These are phyloP conservation scores for Scedosporium dehoogii DNA, from an alignment of 2,329 filamentous ascomycete genomes.

Conservation along the genomic window DNA sequence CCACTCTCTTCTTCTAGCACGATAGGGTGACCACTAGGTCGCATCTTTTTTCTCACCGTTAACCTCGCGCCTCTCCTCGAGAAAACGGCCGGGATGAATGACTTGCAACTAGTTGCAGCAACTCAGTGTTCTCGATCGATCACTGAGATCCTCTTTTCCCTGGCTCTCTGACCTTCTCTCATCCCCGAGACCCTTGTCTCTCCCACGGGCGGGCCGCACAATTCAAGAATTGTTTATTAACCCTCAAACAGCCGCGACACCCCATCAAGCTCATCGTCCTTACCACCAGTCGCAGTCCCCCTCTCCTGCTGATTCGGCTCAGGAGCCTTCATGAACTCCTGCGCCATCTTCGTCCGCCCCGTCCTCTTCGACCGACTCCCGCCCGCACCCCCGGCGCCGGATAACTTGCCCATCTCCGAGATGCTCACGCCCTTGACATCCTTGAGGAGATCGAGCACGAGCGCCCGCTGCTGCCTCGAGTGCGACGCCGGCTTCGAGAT, in stretches of 20 bases:
- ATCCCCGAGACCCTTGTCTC: background rate
- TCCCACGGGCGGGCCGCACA: too few species aligned
- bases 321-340: constrained; percentile 53
- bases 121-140: too few species aligned
- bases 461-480: constrained; percentile 66
- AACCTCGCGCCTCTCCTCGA: too few species aligned
- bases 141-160: too few species aligned
- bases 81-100: too few species aligned
- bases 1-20: too few species aligned
- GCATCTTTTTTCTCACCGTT: too few species aligned
- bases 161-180: too few species aligned
- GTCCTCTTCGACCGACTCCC: constrained; percentile 30
- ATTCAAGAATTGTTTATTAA: constrained; percentile 9
- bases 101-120: too few species aligned
- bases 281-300: constrained; percentile 20
- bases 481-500: constrained; percentile 48
- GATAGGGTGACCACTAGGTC: too few species aligned
- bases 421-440: constrained; percentile 85
- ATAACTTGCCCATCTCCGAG: constrained; percentile 83
- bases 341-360: constrained; percentile 49
- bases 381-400: constrained; percentile 23
- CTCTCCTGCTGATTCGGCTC: constrained; percentile 19
- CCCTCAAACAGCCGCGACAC: constrained; percentile 42
- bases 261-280: constrained; percentile 42
- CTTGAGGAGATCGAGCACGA: constrained; percentile 77